Percentiles rank a stretch among this genome's conserved stretches.
phyloP scores from a whole-genome alignment of 176 grass and related monocot species.

The Hsuehochloa calcarea region DNA sequence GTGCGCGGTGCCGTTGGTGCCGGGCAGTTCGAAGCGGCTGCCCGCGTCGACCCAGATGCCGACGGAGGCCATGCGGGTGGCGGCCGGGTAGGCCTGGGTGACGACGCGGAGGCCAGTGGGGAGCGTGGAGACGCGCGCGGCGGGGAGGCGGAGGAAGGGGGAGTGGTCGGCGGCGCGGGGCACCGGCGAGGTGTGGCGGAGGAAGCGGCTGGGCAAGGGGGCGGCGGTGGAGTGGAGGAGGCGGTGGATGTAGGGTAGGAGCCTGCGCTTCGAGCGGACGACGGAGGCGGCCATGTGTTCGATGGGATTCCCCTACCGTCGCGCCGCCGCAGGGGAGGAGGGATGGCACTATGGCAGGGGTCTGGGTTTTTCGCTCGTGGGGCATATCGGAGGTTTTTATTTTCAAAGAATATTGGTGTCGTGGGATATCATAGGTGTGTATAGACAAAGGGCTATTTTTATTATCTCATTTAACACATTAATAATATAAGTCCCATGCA shows the following conservation, averaged over 20 bases:
- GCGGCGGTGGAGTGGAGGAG: conserved; percentile 43
- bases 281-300: conserved; percentile 38
- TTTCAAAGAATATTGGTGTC: too few species aligned
- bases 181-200: conserved; percentile 66
- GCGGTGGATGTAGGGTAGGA: conserved; percentile 28
- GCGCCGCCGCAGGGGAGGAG: conserved; percentile 38
- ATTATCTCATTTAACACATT: too few species aligned
- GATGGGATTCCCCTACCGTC: conserved; percentile 32
- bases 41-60: conserved; percentile 94
- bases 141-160: conserved; percentile 65
- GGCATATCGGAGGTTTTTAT: not conserved
- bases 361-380: conserved; percentile 5
- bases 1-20: conserved; percentile 95
- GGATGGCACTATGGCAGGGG: too few species aligned
- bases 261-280: conserved; percentile 40
- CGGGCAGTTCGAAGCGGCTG: conserved; percentile 83
- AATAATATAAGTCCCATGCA: too few species aligned
- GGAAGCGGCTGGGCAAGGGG: conserved; percentile 57
- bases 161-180: conserved; percentile 57
- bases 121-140: conserved; percentile 59
- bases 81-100: conserved; percentile 65
- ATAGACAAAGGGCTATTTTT: too few species aligned
- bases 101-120: conserved; percentile 74
- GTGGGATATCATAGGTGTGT: too few species aligned
- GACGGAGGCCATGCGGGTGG: conserved; percentile 73